phyloP scores from a whole-genome alignment of 257 asterid species.

The Scutellaria baicalensis region DNA sequence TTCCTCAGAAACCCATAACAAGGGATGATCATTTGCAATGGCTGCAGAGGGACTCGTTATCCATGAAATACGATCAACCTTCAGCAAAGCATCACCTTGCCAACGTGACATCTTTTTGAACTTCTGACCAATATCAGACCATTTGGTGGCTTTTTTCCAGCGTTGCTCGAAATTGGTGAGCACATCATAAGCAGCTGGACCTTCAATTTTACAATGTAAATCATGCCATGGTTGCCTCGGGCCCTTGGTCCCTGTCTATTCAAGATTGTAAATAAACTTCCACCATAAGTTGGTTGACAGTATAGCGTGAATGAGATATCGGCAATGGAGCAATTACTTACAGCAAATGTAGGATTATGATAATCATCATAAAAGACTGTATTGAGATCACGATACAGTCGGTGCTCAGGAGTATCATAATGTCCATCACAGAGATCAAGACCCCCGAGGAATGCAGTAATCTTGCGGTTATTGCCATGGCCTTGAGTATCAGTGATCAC shows the following conservation, averaged over 20 bases:
- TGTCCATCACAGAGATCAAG: conserved; percentile 58
- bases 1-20: conserved; percentile 50
- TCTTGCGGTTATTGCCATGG: conserved; percentile 34
- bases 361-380: conserved; percentile 40
- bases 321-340: conserved; percentile 8
- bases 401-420: conserved; percentile 54
- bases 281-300: neutral
- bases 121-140: conserved; percentile 27
- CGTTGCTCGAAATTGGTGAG: conserved; percentile 56
- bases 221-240: conserved; percentile 76
- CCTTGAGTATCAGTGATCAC: conserved; percentile 54
- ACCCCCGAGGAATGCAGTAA: conserved; percentile 53
- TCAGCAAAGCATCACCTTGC: conserved; percentile 48
- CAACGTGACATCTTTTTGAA: conserved; percentile 30
- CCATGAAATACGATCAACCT: conserved; percentile 81
- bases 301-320: neutral
- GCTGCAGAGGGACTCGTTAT: conserved; percentile 54
- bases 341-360: conserved; percentile 44
- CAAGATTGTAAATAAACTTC: neutral
- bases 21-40: conserved; percentile 52
- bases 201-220: conserved; percentile 51
- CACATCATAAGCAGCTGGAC: conserved; percentile 56
- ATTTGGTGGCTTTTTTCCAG: conserved; percentile 46
- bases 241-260: conserved; percentile 37
- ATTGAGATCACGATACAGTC: conserved; percentile 37